Conservation (phyloP, 129 eudicot genomes). For the Pseudognaphalium luteoalbum region DNA sequence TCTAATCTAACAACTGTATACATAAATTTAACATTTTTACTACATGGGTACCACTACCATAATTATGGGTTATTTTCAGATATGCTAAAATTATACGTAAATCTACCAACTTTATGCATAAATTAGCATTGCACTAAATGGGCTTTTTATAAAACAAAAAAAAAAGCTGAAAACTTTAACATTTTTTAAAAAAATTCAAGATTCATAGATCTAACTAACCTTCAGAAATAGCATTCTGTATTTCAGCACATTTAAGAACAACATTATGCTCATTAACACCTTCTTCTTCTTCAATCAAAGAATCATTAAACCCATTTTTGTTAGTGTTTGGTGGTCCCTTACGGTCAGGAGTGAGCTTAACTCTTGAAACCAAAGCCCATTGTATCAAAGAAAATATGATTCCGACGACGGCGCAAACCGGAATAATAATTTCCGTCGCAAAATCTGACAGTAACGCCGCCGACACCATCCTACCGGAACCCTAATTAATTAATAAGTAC, state of each 20-base stretch:
- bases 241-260: constrained; percentile 77
- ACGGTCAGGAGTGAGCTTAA: constrained; percentile 56
- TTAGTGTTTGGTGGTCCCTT: constrained; percentile 29
- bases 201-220: constrained; percentile 38
- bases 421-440: constrained; percentile 72
- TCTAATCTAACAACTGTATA: too few relatives aligned
- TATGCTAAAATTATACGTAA: too few relatives aligned
- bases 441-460: constrained; percentile 71
- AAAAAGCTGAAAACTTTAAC: background rate
- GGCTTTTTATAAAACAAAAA: background rate
- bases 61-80: background rate
- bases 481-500: background rate
- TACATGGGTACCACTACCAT: background rate
- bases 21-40: background rate
- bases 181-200: background rate
- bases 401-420: constrained; percentile 80
- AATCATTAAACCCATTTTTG: constrained; percentile 73
- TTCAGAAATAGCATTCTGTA: constrained; percentile 89
- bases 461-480: constrained; percentile 48
- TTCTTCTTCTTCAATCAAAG: constrained; percentile 85
- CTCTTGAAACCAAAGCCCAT: constrained; percentile 72
- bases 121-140: too few relatives aligned
- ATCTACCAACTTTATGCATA: background rate
- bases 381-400: constrained; percentile 72
- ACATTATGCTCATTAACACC: constrained; percentile 75